phyloP scores from a whole-genome alignment of 192 early-diverging fungal genomes.

The Coemansia sp. region DNA sequence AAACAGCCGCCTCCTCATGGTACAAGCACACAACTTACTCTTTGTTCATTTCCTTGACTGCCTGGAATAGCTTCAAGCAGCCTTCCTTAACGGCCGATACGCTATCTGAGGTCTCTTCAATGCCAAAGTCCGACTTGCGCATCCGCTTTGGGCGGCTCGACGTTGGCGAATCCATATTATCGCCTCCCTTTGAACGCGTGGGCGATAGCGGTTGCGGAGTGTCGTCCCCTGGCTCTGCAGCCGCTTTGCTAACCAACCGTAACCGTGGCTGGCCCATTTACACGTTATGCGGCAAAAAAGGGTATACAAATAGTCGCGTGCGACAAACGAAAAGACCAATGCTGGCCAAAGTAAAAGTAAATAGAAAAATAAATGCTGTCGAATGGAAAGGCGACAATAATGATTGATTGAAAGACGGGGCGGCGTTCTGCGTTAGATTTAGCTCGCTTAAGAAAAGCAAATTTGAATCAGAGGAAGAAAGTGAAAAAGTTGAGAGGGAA shows the following conservation, averaged over 20 bases:
- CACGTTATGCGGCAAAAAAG: background rate
- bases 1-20: background rate
- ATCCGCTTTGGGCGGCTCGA: conserved; percentile 30
- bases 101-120: conserved; percentile 5
- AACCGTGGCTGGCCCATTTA: conserved; percentile 54
- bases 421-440: background rate
- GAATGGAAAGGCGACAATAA: background rate
- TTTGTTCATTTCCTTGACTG: conserved; percentile 53
- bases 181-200: background rate
- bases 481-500: background rate
- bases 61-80: conserved; percentile 48
- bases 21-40: conserved; percentile 36
- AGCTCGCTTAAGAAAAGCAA: background rate
- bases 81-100: conserved; percentile 33
- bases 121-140: conserved; percentile 34
- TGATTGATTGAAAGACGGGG: background rate
- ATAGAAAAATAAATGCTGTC: background rate
- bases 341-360: conserved; percentile 3
- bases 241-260: conserved; percentile 44
- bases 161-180: background rate
- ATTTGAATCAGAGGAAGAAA: background rate
- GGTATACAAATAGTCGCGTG: background rate
- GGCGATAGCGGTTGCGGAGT: conserved; percentile 11
- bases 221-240: conserved; percentile 25
- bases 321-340: background rate